Evolutionary conservation across 2,329 filamentous ascomycete genomes (phyloP).

Genomic region (Laburnicola sp.): DNA sequence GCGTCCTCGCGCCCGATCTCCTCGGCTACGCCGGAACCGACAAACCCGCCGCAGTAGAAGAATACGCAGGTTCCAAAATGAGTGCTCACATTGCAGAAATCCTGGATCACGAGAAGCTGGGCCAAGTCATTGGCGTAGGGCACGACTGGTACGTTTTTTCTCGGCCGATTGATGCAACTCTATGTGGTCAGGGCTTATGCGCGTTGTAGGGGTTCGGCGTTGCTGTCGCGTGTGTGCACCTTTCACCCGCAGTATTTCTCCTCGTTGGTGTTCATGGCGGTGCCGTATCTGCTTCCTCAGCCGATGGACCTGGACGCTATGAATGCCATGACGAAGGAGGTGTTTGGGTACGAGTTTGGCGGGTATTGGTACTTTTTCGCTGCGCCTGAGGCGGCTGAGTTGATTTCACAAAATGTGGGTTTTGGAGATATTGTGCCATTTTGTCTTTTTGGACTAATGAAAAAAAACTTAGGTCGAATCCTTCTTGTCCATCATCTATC

Average conservation of each 20-base stretch:
- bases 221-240: constrained; percentile 1
- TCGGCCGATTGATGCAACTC: neutral
- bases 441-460: neutral
- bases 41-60: constrained; percentile 16
- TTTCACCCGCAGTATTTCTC: neutral
- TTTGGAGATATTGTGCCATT: neutral
- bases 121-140: constrained; percentile 12
- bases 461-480: neutral
- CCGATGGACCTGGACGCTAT: constrained; percentile 3
- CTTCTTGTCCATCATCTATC: neutral
- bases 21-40: constrained; percentile 65
- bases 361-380: constrained; percentile 9
- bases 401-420: neutral
- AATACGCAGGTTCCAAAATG: constrained; percentile 11
- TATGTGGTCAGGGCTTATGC: neutral
- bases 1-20: constrained; percentile 65
- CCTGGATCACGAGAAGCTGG: constrained; percentile 1
- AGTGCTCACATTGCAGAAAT: constrained; percentile 4
- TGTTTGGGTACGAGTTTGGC: constrained; percentile 6
- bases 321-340: neutral
- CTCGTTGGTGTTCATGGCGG: constrained; percentile 3
- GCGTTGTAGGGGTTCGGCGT: constrained; percentile 2
- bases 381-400: neutral
- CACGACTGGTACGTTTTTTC: constrained; percentile 10
- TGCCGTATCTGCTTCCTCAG: neutral